Evolutionary conservation across 1,284 basidiomycete species (phyloP).

Genomic region (Ustilago lituana): DNA sequence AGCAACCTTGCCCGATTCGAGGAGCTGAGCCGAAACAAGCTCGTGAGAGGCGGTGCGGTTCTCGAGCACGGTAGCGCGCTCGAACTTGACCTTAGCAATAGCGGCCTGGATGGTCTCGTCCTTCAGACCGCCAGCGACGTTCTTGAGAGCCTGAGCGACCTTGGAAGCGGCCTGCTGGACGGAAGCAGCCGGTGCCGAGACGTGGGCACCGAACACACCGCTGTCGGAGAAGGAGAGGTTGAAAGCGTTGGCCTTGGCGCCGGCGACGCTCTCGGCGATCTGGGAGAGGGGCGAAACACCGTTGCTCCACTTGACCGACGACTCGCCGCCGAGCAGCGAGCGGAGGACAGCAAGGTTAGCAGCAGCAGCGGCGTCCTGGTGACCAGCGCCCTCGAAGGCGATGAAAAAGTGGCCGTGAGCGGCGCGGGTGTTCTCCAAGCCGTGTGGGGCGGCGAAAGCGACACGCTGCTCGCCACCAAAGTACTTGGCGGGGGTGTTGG

Average conservation of each 20-base stretch:
- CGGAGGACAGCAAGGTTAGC: constrained; percentile 64
- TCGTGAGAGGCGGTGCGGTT: constrained; percentile 54
- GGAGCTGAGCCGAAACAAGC: constrained; percentile 52
- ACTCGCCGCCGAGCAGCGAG: constrained; percentile 61
- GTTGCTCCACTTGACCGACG: constrained; percentile 64
- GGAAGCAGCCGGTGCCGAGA: constrained; percentile 55
- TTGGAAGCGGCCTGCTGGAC: constrained; percentile 53
- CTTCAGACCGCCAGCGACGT: constrained; percentile 52
- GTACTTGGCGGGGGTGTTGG: constrained; percentile 57
- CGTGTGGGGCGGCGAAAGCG: constrained; percentile 57
- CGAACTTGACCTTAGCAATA: constrained; percentile 65
- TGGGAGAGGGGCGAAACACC: constrained; percentile 59
- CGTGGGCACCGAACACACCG: constrained; percentile 62
- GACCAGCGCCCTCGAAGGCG: constrained; percentile 61
- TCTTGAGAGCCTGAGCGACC: constrained; percentile 57
- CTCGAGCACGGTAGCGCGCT: constrained; percentile 56
- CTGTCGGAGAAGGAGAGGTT: constrained; percentile 61
- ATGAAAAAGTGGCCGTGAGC: constrained; percentile 63
- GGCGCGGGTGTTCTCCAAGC: constrained; percentile 50
- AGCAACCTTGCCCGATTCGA: constrained; percentile 42
- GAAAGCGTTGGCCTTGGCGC: constrained; percentile 60
- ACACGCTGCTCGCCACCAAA: constrained; percentile 65
- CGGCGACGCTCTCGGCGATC: constrained; percentile 39
- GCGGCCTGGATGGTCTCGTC: constrained; percentile 56
- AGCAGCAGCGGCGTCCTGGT: constrained; percentile 29